Evolutionary conservation across 108 stramenopile genomes (phyloP), one percentile per base, ranked within the genome.

Genomic region (Nannochloropsis salina): DNA sequence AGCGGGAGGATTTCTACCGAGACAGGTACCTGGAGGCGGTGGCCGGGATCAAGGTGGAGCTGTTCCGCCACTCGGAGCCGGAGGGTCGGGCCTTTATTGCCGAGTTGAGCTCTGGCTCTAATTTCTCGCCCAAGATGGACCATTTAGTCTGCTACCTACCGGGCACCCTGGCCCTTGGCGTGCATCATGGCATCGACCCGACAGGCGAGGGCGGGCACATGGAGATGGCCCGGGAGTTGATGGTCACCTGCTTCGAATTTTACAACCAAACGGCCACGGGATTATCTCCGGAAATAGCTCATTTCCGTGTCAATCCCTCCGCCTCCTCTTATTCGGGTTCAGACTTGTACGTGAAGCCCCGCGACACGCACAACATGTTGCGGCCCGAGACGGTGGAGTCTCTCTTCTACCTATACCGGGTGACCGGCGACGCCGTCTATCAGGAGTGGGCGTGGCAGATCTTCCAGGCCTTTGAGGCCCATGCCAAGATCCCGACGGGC

Each of bases 101-200:
- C 42, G 90, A 91, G 83, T 44, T 86, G 42, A 8, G 41, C 45
- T 85, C 44, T 5, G 85, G 84, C 81, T 86, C 90, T 1, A 81
- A 80, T 10, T 42, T 94, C 83, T 90, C 93, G 83, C 91, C 92
- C 42, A 96, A 97, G 85, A 94, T 96, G 93, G 96, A 97, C 85
- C 97, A 98, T 86, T 89, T 98, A 43, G 96, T 92, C 5, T 99
- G 98, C 86, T 98, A 97, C 89, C 93, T 97, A 90, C 96, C 95
- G 11, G 97, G 94, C 43, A 90, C 88, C 51, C 31, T 92, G 4
- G 91, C 92, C 15, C 84, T 93, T 21, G 92, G 92, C 2, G 44
- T 85, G 15, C 22, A 83, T 2, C 80, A 84, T 40, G 87, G 87
- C 21, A 44, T 42, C 40, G 89, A 79, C 44, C 42, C 87, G 9